These are phyloP conservation scores for Naematelia aurantialba DNA, from an alignment of 768 basidiomycete genomes.

Conservation along the genomic window DNA sequence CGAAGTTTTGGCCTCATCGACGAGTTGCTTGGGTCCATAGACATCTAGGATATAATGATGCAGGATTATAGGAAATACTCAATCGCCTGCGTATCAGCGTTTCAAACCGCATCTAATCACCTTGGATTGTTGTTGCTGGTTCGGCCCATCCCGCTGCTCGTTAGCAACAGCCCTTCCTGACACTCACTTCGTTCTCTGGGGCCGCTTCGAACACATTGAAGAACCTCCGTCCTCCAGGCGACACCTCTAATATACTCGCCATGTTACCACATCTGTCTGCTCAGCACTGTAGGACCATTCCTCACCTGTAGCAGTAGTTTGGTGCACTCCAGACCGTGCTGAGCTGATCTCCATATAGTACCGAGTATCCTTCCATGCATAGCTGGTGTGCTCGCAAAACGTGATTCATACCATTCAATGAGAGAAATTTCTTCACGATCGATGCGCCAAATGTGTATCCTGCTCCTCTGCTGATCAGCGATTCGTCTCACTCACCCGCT, in stretches of 20 bases:
- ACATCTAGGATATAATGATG: slow-evolving; percentile 24
- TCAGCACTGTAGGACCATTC: slow-evolving; percentile 6
- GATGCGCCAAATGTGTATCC: slow-evolving; percentile 98
- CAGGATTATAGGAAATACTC: slow-evolving; percentile 39
- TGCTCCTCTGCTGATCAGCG: slow-evolving; percentile 65
- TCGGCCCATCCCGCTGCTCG: slow-evolving; percentile 44
- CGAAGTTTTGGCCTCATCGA: slow-evolving; percentile 36
- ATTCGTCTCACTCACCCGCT: slow-evolving; percentile 32
- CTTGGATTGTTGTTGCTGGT: slow-evolving; percentile 45
- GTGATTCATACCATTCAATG: slow-evolving; percentile 93
- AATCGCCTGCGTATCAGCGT: slow-evolving; percentile 35
- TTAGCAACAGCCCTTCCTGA: neutral
- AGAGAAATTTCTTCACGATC: slow-evolving; percentile 94
- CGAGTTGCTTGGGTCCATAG: slow-evolving; percentile 33
- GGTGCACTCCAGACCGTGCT: slow-evolving; percentile 99
- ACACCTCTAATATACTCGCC: slow-evolving; percentile 92
- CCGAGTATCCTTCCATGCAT: slow-evolving; percentile 99
- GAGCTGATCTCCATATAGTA: slow-evolving; percentile 90
- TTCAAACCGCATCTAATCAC: slow-evolving; percentile 19
- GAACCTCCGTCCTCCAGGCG: slow-evolving; percentile 76
- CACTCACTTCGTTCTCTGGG: slow-evolving; percentile 77
- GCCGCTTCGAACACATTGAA: slow-evolving; percentile 99
- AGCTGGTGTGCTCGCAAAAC: slow-evolving; percentile 97
- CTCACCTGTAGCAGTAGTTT: slow-evolving; percentile 83
- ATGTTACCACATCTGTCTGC: slow-evolving; percentile 80